Percentiles rank a stretch among this genome's conserved stretches.
Conservation (phyloP, 768 basidiomycete genomes). For the Tricholoma terreum region DNA sequence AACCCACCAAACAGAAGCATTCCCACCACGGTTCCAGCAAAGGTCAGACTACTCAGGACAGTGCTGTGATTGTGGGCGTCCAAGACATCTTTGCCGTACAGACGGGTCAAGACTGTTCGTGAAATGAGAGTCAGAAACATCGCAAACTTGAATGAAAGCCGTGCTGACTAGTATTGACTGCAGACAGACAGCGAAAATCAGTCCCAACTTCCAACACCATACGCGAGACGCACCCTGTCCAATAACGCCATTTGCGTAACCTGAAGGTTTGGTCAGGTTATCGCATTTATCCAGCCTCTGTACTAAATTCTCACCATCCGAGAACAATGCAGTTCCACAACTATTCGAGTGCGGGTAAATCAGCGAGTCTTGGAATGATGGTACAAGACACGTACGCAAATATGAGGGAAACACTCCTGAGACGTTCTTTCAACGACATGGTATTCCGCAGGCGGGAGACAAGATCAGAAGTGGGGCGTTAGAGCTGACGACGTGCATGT, state of each 20-base stretch:
- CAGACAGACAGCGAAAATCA: not conserved
- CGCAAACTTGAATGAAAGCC: not conserved
- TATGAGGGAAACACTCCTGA: constrained; percentile 71
- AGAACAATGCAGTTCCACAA: constrained; percentile 86
- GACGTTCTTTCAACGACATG: constrained; percentile 22
- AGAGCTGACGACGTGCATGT: not conserved
- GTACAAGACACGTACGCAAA: constrained; percentile 60
- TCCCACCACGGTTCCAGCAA: constrained; percentile 85
- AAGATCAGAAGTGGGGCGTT: not conserved
- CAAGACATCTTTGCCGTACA: constrained; percentile 62
- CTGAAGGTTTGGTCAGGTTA: constrained; percentile 32
- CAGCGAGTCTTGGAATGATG: not conserved
- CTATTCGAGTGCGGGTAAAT: constrained; percentile 32
- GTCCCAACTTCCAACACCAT: not conserved
- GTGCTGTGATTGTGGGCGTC: constrained; percentile 55
- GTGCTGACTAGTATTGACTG: constrained; percentile 67
- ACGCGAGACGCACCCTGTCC: constrained; percentile 55
- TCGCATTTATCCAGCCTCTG: not conserved
- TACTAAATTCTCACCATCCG: constrained; percentile 55
- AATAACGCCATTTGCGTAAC: constrained; percentile 80
- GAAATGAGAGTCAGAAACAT: not conserved
- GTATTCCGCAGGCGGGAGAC: not conserved
- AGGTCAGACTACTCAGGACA: constrained; percentile 65
- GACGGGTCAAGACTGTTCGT: constrained; percentile 57
- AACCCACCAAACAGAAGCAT: constrained; percentile 69